These are phyloP conservation scores for Xylaria sp. DNA, from an alignment of 2,329 filamentous ascomycete genomes.

Conservation along the genomic window DNA sequence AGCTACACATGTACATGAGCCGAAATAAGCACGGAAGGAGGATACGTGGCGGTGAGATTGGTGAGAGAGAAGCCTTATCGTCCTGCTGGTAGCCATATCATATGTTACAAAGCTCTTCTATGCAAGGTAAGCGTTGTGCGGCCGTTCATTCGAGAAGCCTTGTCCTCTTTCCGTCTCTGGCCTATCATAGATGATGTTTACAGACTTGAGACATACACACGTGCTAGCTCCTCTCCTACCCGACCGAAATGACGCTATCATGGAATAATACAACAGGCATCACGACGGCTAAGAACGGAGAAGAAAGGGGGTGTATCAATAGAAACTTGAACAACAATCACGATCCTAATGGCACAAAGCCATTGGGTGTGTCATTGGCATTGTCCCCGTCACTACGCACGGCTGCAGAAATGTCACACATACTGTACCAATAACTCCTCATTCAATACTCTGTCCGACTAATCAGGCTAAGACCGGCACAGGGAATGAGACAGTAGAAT, in stretches of 20 bases:
- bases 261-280: neutral
- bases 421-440: neutral
- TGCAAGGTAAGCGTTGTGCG: neutral
- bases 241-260: neutral
- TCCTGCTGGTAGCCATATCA: neutral
- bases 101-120: neutral
- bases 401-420: neutral
- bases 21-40: neutral
- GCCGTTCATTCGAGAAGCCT: neutral
- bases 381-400: neutral
- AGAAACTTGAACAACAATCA: neutral
- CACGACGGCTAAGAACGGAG: neutral
- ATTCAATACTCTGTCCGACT: neutral
- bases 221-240: neutral
- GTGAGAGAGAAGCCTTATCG: neutral
- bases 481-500: neutral
- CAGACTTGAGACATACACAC: neutral
- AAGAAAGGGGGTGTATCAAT: neutral
- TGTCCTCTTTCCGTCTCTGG: neutral
- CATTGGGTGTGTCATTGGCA: neutral
- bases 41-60: conserved; percentile 9
- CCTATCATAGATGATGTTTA: neutral
- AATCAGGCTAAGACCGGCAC: neutral
- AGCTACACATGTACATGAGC: neutral
- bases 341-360: neutral